Conservation (phyloP, 352 stramenopile genomes). For the Phytophthora sp. region DNA sequence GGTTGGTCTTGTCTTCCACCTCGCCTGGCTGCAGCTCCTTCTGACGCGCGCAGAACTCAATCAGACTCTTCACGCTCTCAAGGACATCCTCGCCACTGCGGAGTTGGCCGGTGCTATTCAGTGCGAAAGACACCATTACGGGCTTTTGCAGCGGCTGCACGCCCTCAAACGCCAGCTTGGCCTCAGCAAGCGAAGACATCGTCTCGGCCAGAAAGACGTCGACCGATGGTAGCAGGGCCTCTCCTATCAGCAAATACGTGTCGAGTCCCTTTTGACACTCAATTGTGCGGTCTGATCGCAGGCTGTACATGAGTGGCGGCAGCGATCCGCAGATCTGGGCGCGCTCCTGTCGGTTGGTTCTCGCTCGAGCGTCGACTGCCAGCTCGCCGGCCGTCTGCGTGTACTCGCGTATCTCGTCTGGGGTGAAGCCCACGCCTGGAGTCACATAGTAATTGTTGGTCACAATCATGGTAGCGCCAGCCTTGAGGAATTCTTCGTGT, state of each 20-base stretch:
- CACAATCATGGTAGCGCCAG: constrained; percentile 82
- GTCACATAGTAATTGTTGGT: constrained; percentile 92
- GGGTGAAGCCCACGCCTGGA: constrained; percentile 83
- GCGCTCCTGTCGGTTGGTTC: constrained; percentile 28
- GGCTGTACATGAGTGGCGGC: constrained; percentile 90
- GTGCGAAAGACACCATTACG: constrained; percentile 88
- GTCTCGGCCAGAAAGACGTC: constrained; percentile 90
- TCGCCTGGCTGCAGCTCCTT: constrained; percentile 27
- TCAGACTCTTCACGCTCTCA: constrained; percentile 51
- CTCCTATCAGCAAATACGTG: constrained; percentile 77
- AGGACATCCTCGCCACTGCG: constrained; percentile 81
- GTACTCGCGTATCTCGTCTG: constrained; percentile 75
- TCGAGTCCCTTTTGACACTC: constrained; percentile 68
- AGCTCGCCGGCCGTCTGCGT: constrained; percentile 68
- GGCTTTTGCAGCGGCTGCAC: constrained; percentile 67
- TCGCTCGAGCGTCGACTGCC: constrained; percentile 53
- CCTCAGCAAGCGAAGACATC: constrained; percentile 90
- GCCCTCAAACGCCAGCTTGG: constrained; percentile 81
- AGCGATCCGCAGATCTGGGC: constrained; percentile 86
- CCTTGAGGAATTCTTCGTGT: constrained; percentile 78
- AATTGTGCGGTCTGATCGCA: constrained; percentile 89
- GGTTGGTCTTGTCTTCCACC: constrained; percentile 23
- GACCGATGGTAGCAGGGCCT: constrained; percentile 76
- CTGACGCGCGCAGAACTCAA: constrained; percentile 45
- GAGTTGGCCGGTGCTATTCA: constrained; percentile 73